Base-by-base conservation (phyloP, 1,284 basidiomycete species). In the Taiwanofungus camphoratus region DNA sequence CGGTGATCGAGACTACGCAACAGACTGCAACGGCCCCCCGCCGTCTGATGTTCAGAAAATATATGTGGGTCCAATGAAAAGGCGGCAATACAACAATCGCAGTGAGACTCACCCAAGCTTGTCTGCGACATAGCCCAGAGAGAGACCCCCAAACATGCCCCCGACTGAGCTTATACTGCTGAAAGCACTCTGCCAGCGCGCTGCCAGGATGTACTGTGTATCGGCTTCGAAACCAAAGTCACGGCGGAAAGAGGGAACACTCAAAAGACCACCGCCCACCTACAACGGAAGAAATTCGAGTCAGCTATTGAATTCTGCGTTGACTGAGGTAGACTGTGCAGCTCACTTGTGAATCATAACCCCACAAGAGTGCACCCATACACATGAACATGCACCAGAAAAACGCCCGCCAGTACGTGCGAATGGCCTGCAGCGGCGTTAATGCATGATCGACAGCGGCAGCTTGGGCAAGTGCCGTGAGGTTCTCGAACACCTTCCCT, bases 321-420 rank as follows among this genome's bases (percentile, higher is more conserved):
- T n/a, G n/a, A n/a, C n/a, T n/a, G n/a, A n/a, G n/a, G n/a, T n/a
- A n/a, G n/a, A n/a, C n/a, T n/a, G n/a, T 34, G 32, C 32, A 36
- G 18, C 44, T 35, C 39, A 46, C 44, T 33, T 46, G 44, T 15
- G 44, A 46, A 19, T 46, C 44, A 19, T 46, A 46, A 13, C 44
- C 44, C 44, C 44, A 46, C 27, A 46, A 30, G 19, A 46, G 35
- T 8, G 44, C 44, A 18, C 44, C 44, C 45, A 46, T 46, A 24
- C 45, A 46, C 45, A 46, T 46, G 36, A 46, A 46, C 24, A 46
- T 34, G 42, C 45, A 42, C 45, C 45, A 46, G 19, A 46, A 24
- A 3, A 40, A 42, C 36, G 45, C 45, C 35, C 41, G 18, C 45
- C 45, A 46, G 23, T 46, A 46, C 9, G 39, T 20, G 18, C 30